These are phyloP conservation scores for Rhynchosporium secalis DNA, from an alignment of 2,329 filamentous ascomycete species.

Conservation along the genomic window DNA sequence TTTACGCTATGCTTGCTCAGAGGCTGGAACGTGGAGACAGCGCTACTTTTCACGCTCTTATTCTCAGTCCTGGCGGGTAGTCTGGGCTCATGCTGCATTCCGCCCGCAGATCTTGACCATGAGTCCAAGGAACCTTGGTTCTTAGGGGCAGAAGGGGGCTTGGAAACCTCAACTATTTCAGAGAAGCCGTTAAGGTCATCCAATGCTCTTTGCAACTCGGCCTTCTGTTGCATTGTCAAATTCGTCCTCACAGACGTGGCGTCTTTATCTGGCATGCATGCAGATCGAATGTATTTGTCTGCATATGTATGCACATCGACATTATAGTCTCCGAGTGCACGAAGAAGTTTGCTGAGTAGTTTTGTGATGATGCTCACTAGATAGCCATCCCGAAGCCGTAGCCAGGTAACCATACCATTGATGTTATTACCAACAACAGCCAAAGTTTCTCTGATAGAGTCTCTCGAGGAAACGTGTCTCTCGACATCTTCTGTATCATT, in stretches of 20 bases:
- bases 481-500: conserved; percentile 33
- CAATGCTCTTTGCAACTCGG: conserved; percentile 69
- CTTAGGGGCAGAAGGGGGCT: conserved; percentile 46
- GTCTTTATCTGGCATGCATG: conserved; percentile 57
- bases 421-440: conserved; percentile 65
- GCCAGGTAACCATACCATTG: conserved; percentile 77
- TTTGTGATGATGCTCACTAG: conserved; percentile 79
- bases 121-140: conserved; percentile 62
- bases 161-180: conserved; percentile 50
- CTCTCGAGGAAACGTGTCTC: conserved; percentile 38
- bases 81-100: conserved; percentile 36
- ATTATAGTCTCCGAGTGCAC: conserved; percentile 73
- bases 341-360: conserved; percentile 80
- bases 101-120: conserved; percentile 57
- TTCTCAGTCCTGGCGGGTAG: conserved; percentile 22
- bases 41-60: conserved; percentile 8
- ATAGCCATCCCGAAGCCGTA: conserved; percentile 85
- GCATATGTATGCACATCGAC: conserved; percentile 67
- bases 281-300: conserved; percentile 62
- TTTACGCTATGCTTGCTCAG: conserved; percentile 29
- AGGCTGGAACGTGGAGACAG: conserved; percentile 21
- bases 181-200: conserved; percentile 57
- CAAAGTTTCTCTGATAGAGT: conserved; percentile 55
- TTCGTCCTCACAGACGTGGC: conserved; percentile 71
- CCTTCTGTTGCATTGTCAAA: conserved; percentile 77